Evolutionary conservation across 768 basidiomycete genomes (phyloP), one percentile per base, ranked within the genome.

Genomic region (Lenzites betulinus): DNA sequence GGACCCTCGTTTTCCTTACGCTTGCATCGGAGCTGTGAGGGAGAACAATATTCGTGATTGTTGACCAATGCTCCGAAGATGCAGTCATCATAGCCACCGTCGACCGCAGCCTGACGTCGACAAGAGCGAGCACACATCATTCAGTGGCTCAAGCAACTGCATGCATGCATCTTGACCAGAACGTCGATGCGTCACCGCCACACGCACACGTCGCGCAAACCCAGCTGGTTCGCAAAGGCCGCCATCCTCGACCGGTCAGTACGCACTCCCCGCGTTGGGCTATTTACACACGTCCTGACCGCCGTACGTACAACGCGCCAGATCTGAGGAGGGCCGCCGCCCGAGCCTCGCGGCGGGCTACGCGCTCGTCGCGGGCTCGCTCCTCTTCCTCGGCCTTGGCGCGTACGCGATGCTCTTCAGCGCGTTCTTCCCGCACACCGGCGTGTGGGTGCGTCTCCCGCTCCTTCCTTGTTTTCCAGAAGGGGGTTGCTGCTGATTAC

Each of bases 391-490:
- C 67, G 59, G 78, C 18, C 20, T 86, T 47, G 83, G 82, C 42
- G 80, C 78, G 63, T 87, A 90, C 74, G 85, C 86, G 25, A 73
- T 87, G 44, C 76, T 92, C 38, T 78, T 90, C 69, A 85, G 86
- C 67, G 80, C 86, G 43, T 84, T 90, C 69, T 65, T 86, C 46
- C 86, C 88, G 44, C 62, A 70, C 11, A 79, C 82, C 4, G 78
- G 79, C 22, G 73, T 85, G 52, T 67, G 68, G 54, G 90, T 89
- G 70, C 47, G 86, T 33, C 6, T 77, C 16, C 15, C 38, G 49
- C 46, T n/a, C 28, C 11, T n/a, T 15, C 47, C 20, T 22, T 33
- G 4, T 11, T 28, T 25, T 50, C 35, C 23, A 9, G n/a, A 33
- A 16, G 18, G 4, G 11, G 22, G 18, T 6, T 0, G 44, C 44